Conservation (phyloP, 192 early-diverging fungal species). For the Coemansia sp. region DNA sequence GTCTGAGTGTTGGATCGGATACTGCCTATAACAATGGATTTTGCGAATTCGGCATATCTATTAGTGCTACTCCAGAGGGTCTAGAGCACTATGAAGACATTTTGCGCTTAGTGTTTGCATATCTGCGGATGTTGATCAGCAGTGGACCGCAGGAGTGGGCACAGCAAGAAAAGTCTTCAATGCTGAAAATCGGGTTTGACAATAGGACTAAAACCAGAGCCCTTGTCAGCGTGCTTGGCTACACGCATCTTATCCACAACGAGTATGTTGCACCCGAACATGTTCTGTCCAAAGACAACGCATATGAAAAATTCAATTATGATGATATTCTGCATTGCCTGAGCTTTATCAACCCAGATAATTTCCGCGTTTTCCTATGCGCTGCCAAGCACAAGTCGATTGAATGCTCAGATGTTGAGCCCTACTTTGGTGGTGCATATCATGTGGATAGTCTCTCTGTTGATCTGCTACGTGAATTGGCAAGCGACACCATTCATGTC, state of each 20-base stretch:
- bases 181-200: constrained; percentile 52
- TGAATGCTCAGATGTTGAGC: constrained; percentile 54
- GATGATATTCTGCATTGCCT: constrained; percentile 62
- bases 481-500: not conserved
- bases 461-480: not conserved
- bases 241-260: constrained; percentile 69
- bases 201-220: constrained; percentile 63
- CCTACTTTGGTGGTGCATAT: constrained; percentile 82
- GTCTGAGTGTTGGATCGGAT: not conserved
- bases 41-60: constrained; percentile 9
- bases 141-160: constrained; percentile 31
- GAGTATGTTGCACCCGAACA: constrained; percentile 64
- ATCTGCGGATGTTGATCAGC: constrained; percentile 21
- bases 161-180: constrained; percentile 35
- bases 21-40: constrained; percentile 11
- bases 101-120: constrained; percentile 25
- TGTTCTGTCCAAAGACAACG: constrained; percentile 63
- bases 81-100: constrained; percentile 33
- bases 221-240: constrained; percentile 58
- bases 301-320: constrained; percentile 65
- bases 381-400: constrained; percentile 26
- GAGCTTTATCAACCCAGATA: constrained; percentile 58
- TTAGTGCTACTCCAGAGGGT: constrained; percentile 20
- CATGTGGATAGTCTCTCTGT: constrained; percentile 29
- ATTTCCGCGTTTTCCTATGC: constrained; percentile 56